Evolutionary conservation across 1,139 yeast genomes (phyloP).

Genomic region (Pneumocystis jirovecii): DNA sequence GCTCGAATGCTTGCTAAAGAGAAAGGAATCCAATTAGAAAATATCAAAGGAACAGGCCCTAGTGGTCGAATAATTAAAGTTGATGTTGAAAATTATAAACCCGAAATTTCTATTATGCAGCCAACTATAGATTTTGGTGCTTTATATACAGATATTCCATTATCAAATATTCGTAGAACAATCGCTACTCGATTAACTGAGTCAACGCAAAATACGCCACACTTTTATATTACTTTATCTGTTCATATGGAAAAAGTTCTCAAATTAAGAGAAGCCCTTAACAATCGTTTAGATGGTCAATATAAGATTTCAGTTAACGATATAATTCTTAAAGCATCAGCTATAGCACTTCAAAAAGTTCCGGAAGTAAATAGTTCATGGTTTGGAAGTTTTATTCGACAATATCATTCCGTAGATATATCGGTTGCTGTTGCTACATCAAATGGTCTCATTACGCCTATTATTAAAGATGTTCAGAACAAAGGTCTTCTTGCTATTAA

Average conservation of each 20-base stretch:
- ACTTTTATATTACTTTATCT: slow-evolving; percentile 78
- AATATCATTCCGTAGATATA: slow-evolving; percentile 81
- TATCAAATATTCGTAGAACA: slow-evolving; percentile 84
- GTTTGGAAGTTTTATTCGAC: slow-evolving; percentile 81
- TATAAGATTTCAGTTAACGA: slow-evolving; percentile 90
- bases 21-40: slow-evolving; percentile 74
- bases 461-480: slow-evolving; percentile 70
- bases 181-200: slow-evolving; percentile 78
- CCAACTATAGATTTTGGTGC: slow-evolving; percentile 35
- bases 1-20: slow-evolving; percentile 91
- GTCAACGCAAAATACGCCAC: slow-evolving; percentile 78
- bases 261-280: slow-evolving; percentile 82
- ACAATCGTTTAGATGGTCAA: slow-evolving; percentile 70
- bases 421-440: slow-evolving; percentile 99
- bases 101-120: slow-evolving; percentile 32
- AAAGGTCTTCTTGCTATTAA: slow-evolving; percentile 80
- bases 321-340: slow-evolving; percentile 83
- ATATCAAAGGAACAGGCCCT: slow-evolving; percentile 86
- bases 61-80: slow-evolving; percentile 82
- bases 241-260: slow-evolving; percentile 78
- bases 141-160: slow-evolving; percentile 64
- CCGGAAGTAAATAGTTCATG: slow-evolving; percentile 92
- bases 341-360: slow-evolving; percentile 75
- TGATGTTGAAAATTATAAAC: slow-evolving; percentile 60
- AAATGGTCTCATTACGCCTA: slow-evolving; percentile 92